Base-by-base conservation (phyloP, 2,329 filamentous ascomycete species). In the Diaporthe helianthi region DNA sequence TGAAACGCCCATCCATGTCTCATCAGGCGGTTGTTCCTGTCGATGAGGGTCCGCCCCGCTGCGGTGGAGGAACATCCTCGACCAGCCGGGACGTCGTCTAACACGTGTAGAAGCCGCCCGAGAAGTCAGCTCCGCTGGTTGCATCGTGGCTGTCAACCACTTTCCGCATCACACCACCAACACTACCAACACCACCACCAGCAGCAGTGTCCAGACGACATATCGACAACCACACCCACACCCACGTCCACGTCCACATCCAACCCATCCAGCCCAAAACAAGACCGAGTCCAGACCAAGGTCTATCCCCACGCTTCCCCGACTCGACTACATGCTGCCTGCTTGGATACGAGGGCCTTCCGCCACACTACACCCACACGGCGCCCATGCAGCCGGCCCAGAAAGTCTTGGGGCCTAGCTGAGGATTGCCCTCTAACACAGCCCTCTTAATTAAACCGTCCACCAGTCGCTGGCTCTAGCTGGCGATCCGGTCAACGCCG, bases 91-190 rank as follows among this genome's bases (percentile, higher is more conserved):
- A 19, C 64, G 26, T 66, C 55, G 55, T 61, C 55, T 61, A n/a
- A n/a, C n/a, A n/a, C n/a, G n/a, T n/a, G n/a, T n/a, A 10, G 55
- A 47, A 47, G 19, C 38, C 26, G 55, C 55, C 19, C 55, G 6
- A 31, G 17, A 33, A 33, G 12, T 12, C 53, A 58, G 53, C 15
- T 41, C 41, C 5, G 49, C 53, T 44, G 36, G 51, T 66, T 44
- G 55, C 52, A 67, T 67, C 51, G 65, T 67, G 65, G 54, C 65
- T 58, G 52, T 67, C 54, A 36, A 60, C 53, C 51, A 66, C 51
- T 17, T 17, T n/a, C 31, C 49, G 29, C 36, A 24, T 22, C 36
- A 44, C 49, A 65, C 49, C 33, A 53, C 63, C 38, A 46, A 7
- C 38, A 22, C 15, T 19, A 22, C n/a, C n/a, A n/a, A n/a, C n/a